Evolutionary conservation across 371 early-diverging fungal species (phyloP).

Genomic region (Mucor sp.): DNA sequence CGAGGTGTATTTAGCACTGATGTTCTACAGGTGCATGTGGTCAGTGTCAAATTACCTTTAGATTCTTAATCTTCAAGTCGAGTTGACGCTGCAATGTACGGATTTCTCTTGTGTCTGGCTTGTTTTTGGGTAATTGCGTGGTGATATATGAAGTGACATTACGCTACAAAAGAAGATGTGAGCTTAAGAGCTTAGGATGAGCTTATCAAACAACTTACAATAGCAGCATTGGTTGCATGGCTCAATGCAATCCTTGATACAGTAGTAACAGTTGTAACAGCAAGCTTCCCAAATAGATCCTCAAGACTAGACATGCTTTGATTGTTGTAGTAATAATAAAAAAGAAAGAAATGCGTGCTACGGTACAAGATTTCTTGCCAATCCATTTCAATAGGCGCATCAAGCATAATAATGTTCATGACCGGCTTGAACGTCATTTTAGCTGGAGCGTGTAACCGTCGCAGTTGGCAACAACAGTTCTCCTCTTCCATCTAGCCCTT

Average conservation of each 20-base stretch:
- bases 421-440: neutral
- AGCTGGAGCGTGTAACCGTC: neutral
- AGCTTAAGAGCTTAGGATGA: neutral
- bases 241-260: slow-evolving; percentile 77
- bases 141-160: slow-evolving; percentile 61
- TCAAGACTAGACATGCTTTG: slow-evolving; percentile 48
- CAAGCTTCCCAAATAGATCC: slow-evolving; percentile 67
- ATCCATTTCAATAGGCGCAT: neutral
- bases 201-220: slow-evolving; percentile 53
- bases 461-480: neutral
- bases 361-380: neutral
- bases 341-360: neutral
- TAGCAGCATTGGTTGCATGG: slow-evolving; percentile 67
- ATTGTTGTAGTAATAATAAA: neutral
- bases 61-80: slow-evolving; percentile 46
- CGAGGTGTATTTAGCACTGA: too few species aligned
- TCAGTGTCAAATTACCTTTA: slow-evolving; percentile 34
- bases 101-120: slow-evolving; percentile 35
- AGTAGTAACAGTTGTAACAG: slow-evolving; percentile 69
- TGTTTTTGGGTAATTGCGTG: slow-evolving; percentile 39
- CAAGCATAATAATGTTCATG: neutral
- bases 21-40: neutral
- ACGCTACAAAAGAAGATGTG: slow-evolving; percentile 27
- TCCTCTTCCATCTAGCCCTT: neutral
- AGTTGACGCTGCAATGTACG: slow-evolving; percentile 42